Base-by-base conservation (phyloP, 140 eudicot genomes). In the Ambrosia hybrid region DNA sequence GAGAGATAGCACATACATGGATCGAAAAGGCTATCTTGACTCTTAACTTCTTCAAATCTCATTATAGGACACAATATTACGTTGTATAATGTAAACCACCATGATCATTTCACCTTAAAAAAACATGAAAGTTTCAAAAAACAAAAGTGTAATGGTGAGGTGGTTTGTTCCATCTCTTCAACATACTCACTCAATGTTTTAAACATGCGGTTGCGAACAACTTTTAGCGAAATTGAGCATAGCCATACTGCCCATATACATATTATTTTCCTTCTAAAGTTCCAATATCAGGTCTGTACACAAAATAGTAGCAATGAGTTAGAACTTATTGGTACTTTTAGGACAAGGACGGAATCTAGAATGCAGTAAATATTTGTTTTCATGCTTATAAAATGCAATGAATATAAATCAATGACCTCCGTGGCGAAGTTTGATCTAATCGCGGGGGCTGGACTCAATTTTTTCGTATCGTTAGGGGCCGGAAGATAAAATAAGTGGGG, bases 281-380 rank as follows among this genome's bases (percentile, higher is more conserved):
- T 75, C 79, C 79, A 75, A 60, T 43, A 66, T 75, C 68, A 75
- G 43, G 61, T 66, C 79, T 75, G 13, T 67, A 67, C 53, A 73
- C 17, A 34, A 8, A 26, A 26, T 5, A 41, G 8, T 46, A 55
- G 3, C 13, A 46, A 46, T 8, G 12, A 7, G 52, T 46, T 46
- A 46, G 52, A 46, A 46, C 0, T 30, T 30, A 39, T 46, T 9
- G 3, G 52, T 46, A 46, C 52, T 46, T 7, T 46, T 8, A 46
- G 11, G 52, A 46, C 52, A 46, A 46, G 10, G 2, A 11, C 2
- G 8, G 52, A 46, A 46, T 46, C 11, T 46, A 46, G 52, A 46
- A 46, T 46, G 52, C 13, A 46, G 12, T 46, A 46, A 0, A 9
- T 7, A 8, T 46, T 46, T 46, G 52, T 8, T 6, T 12, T 46